Conservation (phyloP, 2,329 filamentous ascomycete genomes). For the Blastomyces parvus region DNA sequence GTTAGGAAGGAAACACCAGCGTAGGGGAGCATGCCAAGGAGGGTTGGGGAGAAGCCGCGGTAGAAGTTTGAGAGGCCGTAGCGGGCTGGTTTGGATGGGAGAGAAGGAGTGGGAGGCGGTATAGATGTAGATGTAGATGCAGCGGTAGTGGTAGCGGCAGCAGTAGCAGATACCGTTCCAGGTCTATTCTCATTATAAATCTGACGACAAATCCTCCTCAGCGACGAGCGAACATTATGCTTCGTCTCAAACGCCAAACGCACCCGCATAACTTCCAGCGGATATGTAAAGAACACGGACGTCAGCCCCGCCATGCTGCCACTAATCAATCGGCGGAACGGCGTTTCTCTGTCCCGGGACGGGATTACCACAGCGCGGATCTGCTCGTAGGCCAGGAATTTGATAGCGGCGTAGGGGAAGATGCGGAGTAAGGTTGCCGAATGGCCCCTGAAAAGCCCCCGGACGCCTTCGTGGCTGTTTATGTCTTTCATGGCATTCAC, state of each 20-base stretch:
- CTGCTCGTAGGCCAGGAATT: conserved; percentile 96
- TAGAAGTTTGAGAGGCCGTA: conserved; percentile 84
- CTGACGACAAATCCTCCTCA: conserved; percentile 67
- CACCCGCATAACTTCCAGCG: conserved; percentile 84
- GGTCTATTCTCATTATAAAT: conserved; percentile 71
- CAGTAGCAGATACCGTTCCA: conserved; percentile 23
- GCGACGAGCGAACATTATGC: conserved; percentile 56
- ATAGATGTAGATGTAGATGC: conserved; percentile 14
- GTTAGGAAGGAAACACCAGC: conserved; percentile 92
- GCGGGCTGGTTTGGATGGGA: conserved; percentile 34
- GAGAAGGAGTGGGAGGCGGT: conserved; percentile 26
- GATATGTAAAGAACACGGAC: conserved; percentile 93
- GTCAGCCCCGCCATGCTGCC: conserved; percentile 58
- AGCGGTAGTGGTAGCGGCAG: conserved; percentile 26
- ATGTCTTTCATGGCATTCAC: conserved; percentile 77
- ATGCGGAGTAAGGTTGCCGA: conserved; percentile 89
- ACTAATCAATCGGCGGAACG: conserved; percentile 52
- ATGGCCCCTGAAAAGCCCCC: conserved; percentile 83
- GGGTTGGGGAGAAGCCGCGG: conserved; percentile 79
- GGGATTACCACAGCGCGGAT: conserved; percentile 72
- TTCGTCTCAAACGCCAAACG: conserved; percentile 92
- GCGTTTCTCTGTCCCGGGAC: conserved; percentile 64
- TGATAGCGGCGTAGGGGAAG: conserved; percentile 95
- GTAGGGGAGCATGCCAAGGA: conserved; percentile 93
- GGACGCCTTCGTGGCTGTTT: conserved; percentile 59